Percentiles rank a stretch among this genome's conserved stretches.
Conservation (phyloP, 306 rosid genomes). For the Astragalus glycyphyllos region DNA sequence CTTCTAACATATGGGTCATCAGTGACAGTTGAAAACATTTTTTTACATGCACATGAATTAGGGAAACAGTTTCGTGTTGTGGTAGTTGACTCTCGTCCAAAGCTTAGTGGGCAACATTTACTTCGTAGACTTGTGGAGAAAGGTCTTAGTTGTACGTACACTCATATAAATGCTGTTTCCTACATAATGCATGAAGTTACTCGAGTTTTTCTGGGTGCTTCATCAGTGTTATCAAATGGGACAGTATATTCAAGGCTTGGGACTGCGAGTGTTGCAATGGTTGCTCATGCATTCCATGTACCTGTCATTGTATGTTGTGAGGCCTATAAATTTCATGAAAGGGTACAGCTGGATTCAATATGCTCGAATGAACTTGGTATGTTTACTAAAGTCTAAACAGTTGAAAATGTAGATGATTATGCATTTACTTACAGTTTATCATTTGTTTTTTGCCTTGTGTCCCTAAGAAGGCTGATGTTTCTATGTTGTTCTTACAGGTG, state of each 20-base stretch:
- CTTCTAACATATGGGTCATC: constrained; percentile 65
- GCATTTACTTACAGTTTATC: constrained; percentile 26
- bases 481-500: constrained; percentile 51
- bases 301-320: constrained; percentile 70
- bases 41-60: constrained; percentile 61
- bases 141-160: constrained; percentile 65
- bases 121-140: constrained; percentile 64
- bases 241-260: constrained; percentile 71
- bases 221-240: constrained; percentile 62
- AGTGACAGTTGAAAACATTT: constrained; percentile 57
- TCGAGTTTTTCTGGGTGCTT: constrained; percentile 62
- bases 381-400: constrained; percentile 23
- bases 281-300: constrained; percentile 62
- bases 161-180: constrained; percentile 66
- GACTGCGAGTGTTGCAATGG: constrained; percentile 69
- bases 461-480: constrained; percentile 40
- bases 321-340: constrained; percentile 70
- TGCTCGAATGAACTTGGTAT: constrained; percentile 71
- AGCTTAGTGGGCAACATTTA: constrained; percentile 57
- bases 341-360: constrained; percentile 69
- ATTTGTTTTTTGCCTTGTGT: constrained; percentile 14
- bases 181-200: constrained; percentile 69
- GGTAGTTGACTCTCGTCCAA: constrained; percentile 67
- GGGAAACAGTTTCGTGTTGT: constrained; percentile 66
- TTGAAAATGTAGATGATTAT: not conserved